Base-by-base conservation (phyloP, 768 basidiomycete genomes). In the Russula sp. region DNA sequence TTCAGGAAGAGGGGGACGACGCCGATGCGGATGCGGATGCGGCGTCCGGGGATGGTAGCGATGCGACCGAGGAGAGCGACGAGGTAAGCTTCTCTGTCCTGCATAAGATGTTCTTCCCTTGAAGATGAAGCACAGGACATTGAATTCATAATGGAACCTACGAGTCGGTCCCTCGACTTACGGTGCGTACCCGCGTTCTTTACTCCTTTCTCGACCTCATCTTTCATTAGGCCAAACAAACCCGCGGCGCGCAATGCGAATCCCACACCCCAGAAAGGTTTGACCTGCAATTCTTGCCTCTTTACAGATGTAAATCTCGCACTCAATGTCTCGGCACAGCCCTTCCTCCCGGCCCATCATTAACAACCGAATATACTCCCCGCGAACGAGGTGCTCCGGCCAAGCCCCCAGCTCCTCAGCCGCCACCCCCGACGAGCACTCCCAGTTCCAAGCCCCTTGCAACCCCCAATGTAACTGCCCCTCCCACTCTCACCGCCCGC, bases 81-180 rank as follows among this genome's bases (percentile, higher is more conserved):
- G 79, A 73, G 66, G 80, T 74, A 49, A 77, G 76, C 42, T 79
- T 79, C 7, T 6, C 80, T 81, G 64, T 85, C 85, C 65, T 35
- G 70, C 68, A 48, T 58, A 34, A 42, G 32, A 16, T 38, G n/a
- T 2, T 9, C 48, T 34, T 13, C 36, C 52, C 16, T 43, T 36
- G n/a, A 16, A 29, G 36, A 41, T 25, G 25, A 32, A 11, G 39
- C 48, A 13, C 66, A 92, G 87, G 86, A 96, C 71, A 79, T 96
- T 65, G 93, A 96, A 76, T 89, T 96, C 66, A 93, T 96, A 58
- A 87, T 92, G 83, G 91, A 96, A 68, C 84, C 84, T 2, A 77
- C 84, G 9, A 73, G 83, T 18, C 85, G 84, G 58, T 87, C 85
- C 5, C 74, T 89, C 20, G 90, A 93, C 75, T 83, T 92, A 69